A percentile compares a stretch with the other conserved stretches of the same genome.
These are phyloP conservation scores for Termitomyces sp. DNA, from an alignment of 768 basidiomycete species.

Conservation along the genomic window DNA sequence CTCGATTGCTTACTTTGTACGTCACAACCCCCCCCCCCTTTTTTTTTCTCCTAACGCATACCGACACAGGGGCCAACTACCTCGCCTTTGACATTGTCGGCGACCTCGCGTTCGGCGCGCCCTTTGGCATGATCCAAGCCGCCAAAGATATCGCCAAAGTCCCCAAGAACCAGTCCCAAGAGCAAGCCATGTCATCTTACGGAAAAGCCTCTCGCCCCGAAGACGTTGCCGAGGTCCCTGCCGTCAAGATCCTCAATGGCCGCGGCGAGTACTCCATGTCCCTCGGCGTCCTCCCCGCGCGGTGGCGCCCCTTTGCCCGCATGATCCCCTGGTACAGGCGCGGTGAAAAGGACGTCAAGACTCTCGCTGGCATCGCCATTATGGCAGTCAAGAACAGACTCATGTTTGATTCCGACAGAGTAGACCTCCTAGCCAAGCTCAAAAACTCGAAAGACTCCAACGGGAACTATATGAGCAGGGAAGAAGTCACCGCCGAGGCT, in stretches of 20 bases:
- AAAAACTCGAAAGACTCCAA: slow-evolving; percentile 72
- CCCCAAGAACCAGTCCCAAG: slow-evolving; percentile 48
- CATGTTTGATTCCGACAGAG: slow-evolving; percentile 63
- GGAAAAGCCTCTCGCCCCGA: slow-evolving; percentile 42
- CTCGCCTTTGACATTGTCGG: slow-evolving; percentile 73
- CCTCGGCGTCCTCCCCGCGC: slow-evolving; percentile 73
- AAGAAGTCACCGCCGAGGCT: slow-evolving; percentile 87
- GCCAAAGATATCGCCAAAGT: slow-evolving; percentile 72
- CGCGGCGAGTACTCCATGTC: slow-evolving; percentile 86
- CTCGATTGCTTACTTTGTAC: slow-evolving; percentile 71
- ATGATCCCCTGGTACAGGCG: slow-evolving; percentile 75
- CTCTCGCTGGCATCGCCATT: slow-evolving; percentile 76
- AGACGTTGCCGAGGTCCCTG: slow-evolving; percentile 59
- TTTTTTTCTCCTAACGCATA: neutral
- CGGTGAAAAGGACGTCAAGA: slow-evolving; percentile 63
- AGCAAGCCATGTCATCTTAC: slow-evolving; percentile 53
- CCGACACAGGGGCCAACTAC: slow-evolving; percentile 45
- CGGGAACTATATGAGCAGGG: slow-evolving; percentile 78
- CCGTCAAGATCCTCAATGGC: slow-evolving; percentile 81
- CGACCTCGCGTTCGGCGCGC: slow-evolving; percentile 82
- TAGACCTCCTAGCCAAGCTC: slow-evolving; percentile 80
- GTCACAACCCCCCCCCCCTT: slow-evolving; percentile 15
- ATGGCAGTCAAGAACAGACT: slow-evolving; percentile 80
- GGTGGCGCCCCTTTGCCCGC: slow-evolving; percentile 63
- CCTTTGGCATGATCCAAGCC: slow-evolving; percentile 84